Conservation (phyloP, 1,284 basidiomycete genomes). For the Hortiboletus rubellus region DNA sequence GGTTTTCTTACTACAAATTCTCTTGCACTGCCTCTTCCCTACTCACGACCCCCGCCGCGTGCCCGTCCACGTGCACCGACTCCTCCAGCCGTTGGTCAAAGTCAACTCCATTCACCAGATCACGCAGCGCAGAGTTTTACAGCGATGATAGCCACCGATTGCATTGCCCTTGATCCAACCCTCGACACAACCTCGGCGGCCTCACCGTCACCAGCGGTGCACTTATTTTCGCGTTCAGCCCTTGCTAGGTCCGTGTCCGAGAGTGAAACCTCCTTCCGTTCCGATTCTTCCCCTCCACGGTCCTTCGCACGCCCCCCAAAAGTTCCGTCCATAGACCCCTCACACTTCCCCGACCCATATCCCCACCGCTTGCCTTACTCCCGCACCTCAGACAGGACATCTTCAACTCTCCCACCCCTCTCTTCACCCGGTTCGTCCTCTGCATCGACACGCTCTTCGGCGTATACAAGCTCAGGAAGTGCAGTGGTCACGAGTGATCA, state of each 20-base stretch:
- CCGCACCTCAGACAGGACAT: slow-evolving; percentile 38
- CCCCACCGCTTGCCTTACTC: slow-evolving; percentile 34
- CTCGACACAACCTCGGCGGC: slow-evolving; percentile 4
- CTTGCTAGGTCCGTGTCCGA: slow-evolving; percentile 40
- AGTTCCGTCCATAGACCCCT: slow-evolving; percentile 53
- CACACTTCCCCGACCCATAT: slow-evolving; percentile 57
- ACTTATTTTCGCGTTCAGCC: slow-evolving; percentile 28
- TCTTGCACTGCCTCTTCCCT: slow-evolving; percentile 32
- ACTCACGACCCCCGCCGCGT: slow-evolving; percentile 30
- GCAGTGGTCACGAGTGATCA: slow-evolving; percentile 58
- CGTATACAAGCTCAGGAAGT: slow-evolving; percentile 69
- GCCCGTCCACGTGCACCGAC: slow-evolving; percentile 37
- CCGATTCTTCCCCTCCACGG: slow-evolving; percentile 39
- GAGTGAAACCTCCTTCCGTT: slow-evolving; percentile 40
- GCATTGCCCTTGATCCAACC: slow-evolving; percentile 7
- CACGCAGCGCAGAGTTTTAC: slow-evolving; percentile 8
- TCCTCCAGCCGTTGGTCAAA: slow-evolving; percentile 23
- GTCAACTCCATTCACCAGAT: slow-evolving; percentile 22
- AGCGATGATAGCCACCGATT: slow-evolving; percentile 26
- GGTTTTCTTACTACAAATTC: slow-evolving; percentile 35
- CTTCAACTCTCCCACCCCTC: slow-evolving; percentile 53
- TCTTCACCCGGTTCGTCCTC: slow-evolving; percentile 69
- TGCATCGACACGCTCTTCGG: slow-evolving; percentile 71
- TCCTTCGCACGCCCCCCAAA: slow-evolving; percentile 50
- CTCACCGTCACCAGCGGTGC: slow-evolving; percentile 17